Conservation (phyloP, 768 basidiomycete species). For the Tulasnella sp. region DNA sequence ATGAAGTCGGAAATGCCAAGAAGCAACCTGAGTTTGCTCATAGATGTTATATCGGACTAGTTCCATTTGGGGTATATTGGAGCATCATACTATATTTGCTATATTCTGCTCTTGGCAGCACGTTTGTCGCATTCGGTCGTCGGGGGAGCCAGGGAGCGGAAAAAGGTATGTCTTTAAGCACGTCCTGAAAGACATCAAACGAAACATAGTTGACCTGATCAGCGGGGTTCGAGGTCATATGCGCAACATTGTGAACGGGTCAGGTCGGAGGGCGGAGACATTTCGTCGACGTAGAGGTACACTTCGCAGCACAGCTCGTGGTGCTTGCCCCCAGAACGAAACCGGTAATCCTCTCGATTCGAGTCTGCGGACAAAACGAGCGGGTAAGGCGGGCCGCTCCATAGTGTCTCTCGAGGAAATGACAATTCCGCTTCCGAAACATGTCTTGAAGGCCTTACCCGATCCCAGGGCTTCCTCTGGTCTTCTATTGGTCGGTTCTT, state of each 20-base stretch:
- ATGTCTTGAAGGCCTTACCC: neutral
- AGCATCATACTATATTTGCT: neutral
- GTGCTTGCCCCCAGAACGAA: neutral
- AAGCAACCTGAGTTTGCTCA: neutral
- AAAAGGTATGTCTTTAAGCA: neutral
- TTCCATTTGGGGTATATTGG: too few relatives aligned
- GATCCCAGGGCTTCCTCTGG: neutral
- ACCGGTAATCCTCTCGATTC: neutral
- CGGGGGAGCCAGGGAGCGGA: neutral
- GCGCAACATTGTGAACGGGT: neutral
- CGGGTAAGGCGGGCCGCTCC: constrained; percentile 4
- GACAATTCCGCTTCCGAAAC: neutral
- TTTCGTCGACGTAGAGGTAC: neutral
- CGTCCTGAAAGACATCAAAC: neutral
- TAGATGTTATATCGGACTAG: too few relatives aligned
- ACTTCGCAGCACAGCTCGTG: neutral
- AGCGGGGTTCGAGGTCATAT: neutral
- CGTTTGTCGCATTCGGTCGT: neutral
- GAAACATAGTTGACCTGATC: neutral
- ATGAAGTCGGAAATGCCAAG: neutral
- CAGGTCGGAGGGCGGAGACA: neutral
- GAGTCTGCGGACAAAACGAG: neutral
- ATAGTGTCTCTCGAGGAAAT: neutral
- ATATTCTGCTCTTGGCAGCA: neutral
- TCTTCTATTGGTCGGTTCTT: neutral